Evolutionary conservation across 768 basidiomycete species (phyloP).

Genomic region (Naganishia friedmannii): DNA sequence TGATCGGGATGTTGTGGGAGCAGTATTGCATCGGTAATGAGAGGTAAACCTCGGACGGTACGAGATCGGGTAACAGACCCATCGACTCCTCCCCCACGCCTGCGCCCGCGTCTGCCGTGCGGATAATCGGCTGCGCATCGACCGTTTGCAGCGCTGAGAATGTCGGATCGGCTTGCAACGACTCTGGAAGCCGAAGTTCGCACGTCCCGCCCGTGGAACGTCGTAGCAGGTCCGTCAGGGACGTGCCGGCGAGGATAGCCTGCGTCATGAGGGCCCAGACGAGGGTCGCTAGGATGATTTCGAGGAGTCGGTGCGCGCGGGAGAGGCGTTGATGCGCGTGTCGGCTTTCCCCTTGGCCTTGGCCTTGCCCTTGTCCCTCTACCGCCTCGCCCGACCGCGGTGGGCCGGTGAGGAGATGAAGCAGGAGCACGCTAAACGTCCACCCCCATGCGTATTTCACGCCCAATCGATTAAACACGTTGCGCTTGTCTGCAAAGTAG

Average conservation of each 20-base stretch:
- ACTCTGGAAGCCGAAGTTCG: slow-evolving; percentile 52
- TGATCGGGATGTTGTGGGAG: slow-evolving; percentile 61
- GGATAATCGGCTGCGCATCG: slow-evolving; percentile 25
- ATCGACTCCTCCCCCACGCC: not conserved
- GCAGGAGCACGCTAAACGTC: slow-evolving; percentile 64
- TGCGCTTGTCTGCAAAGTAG: slow-evolving; percentile 77
- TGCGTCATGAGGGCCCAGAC: slow-evolving; percentile 29
- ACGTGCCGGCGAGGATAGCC: slow-evolving; percentile 21
- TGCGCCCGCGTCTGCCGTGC: slow-evolving; percentile 4
- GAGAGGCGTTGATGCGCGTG: slow-evolving; percentile 9
- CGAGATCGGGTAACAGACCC: not conserved
- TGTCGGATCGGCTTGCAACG: slow-evolving; percentile 36
- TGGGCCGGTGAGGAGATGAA: slow-evolving; percentile 5
- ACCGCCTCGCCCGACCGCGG: not conserved
- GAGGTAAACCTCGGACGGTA: slow-evolving; percentile 23
- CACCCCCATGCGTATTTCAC: slow-evolving; percentile 90
- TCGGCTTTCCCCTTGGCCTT: slow-evolving; percentile 2
- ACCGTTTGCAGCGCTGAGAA: slow-evolving; percentile 58
- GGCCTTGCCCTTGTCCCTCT: not conserved
- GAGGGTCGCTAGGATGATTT: slow-evolving; percentile 12
- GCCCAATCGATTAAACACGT: slow-evolving; percentile 76
- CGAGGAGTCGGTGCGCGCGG: slow-evolving; percentile 59
- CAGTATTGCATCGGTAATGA: slow-evolving; percentile 22
- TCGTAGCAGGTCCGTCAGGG: slow-evolving; percentile 15
- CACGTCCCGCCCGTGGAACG: slow-evolving; percentile 21